Evolutionary conservation across 148 eudicot species (phyloP), one percentile per base, ranked within the genome.

Genomic region (Chenopodium suecicum): DNA sequence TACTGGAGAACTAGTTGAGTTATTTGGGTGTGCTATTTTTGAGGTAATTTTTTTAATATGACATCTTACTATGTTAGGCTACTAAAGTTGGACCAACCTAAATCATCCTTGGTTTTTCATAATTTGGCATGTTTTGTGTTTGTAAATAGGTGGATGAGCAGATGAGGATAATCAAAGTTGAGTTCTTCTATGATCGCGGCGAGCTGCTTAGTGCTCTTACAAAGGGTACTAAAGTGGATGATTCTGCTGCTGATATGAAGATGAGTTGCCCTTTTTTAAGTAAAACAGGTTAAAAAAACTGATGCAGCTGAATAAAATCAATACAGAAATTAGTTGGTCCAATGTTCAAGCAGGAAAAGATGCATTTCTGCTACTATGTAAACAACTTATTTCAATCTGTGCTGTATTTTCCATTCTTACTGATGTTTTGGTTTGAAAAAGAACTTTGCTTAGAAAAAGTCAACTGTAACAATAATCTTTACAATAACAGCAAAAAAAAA

Each of bases 141-240:
- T 14, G 23, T 52, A 65, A 41, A 74, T 81, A 92, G 97, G 88
- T 92, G 81, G 89, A 90, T 74, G 94, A 92, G 84, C 73, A 90
- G 1, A 86, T 89, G 78, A 91, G 83, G 83, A 37, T 92, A 25
- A 80, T 86, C 81, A 94, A 88, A 88, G 89, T 84, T 7, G 94
- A 94, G 85, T 86, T 86, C 83, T 94, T 91, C 60, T 91, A 72
- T 32, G 96, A 94, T n/a, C 90, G 93, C 1, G 96, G 96, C 25
- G 96, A 91, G 46, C 79, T 94, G 70, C 92, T 94, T 20, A 88
- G 87, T 29, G 84, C 88, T 46, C 88, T 94, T 20, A 80, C 80
- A 54, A 90, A 89, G 84, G 94, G 93, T 2, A 65, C 64, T 2
- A 63, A 10, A 25, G 7, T 32, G 16, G 86, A 84, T 10, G 23